Evolutionary conservation across 306 rosid genomes (phyloP), one percentile per base, ranked within the genome.

Genomic region (Vigna reflexopilosa): DNA sequence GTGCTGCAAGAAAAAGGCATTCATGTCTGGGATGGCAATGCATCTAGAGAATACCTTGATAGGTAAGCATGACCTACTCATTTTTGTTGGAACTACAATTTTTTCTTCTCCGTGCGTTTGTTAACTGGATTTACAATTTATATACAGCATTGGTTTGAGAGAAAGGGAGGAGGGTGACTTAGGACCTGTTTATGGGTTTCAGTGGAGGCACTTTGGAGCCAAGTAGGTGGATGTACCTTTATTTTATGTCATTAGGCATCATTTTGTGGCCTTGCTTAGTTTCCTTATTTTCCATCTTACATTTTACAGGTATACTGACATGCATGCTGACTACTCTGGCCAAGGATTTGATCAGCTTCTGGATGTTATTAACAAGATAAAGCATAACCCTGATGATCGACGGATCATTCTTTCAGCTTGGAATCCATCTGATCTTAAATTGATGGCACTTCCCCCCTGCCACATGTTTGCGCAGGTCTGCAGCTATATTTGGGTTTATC

Each of bases 171-270:
- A 90, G 80, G 98, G 97, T 28, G 99, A 95, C 91, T 87, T 95
- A 73, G 99, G 99, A 74, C 98, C 99, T 36, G 91, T 95, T 49
- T 95, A 95, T 81, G 99, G 99, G 55, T 95, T 95, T 73, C 98
- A 95, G 80, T 93, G 99, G 99, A 92, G 99, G 73, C 97, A 95
- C 82, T 95, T 93, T 72, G 99, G 99, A 73, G 98, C 98, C 32
- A 91, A 89, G 99, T 95, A 81, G 69, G 95, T 85, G 82, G 64
- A 72, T 77, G 65, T 48, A 14, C n/a, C 73, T 51, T 76, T 70
- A 24, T 49, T 20, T 49, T 56, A 44, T 6, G 44, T 59, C 71
- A 47, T 52, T 50, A n/a, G 48, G 61, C 51, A 63, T 30, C 44
- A 20, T 36, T 75, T 57, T 40, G 34, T 80, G 20, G 59, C 70